Evolutionary conservation across 2,329 filamentous ascomycete genomes (phyloP).

Genomic region (Ascocoryne sarcoides): DNA sequence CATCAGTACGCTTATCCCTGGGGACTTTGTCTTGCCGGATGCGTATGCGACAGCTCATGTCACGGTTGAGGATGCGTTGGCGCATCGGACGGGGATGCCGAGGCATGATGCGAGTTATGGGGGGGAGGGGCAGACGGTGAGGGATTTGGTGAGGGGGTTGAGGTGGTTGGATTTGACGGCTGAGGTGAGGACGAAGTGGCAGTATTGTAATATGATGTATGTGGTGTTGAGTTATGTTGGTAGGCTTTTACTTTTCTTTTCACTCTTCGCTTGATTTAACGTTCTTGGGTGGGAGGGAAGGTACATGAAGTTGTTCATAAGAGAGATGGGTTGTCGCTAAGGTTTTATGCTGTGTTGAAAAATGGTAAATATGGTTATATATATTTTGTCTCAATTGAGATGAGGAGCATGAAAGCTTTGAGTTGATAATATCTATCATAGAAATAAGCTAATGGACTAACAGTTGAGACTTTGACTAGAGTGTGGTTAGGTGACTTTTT

Average conservation of each 20-base stretch:
- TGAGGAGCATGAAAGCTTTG: too few species aligned
- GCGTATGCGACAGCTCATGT: constrained; percentile 38
- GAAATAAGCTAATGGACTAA: too few species aligned
- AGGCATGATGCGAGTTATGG: constrained; percentile 33
- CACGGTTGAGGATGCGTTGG: constrained; percentile 45
- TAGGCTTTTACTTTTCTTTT: too few species aligned
- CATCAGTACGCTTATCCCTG: constrained; percentile 38
- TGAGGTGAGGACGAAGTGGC: constrained; percentile 37
- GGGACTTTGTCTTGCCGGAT: constrained; percentile 43
- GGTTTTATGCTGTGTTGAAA: too few species aligned
- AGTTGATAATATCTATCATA: too few species aligned
- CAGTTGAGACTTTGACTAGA: constrained; percentile 36
- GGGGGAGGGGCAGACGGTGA: constrained; percentile 10
- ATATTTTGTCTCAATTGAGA: too few species aligned
- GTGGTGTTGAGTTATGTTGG: constrained; percentile 35
- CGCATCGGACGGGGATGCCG: constrained; percentile 43
- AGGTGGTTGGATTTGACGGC: constrained; percentile 36
- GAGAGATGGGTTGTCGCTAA: too few species aligned
- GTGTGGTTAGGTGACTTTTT: constrained; percentile 34
- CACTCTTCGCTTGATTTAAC: too few species aligned
- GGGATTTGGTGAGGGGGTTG: constrained; percentile 33
- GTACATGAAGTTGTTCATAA: too few species aligned
- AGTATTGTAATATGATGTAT: constrained; percentile 46
- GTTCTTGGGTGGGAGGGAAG: too few species aligned
- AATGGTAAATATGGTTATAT: too few species aligned